A percentile compares a stretch with the other conserved stretches of the same genome.
These are phyloP conservation scores for Neospora caninum DNA, from an alignment of 169 alveolate genomes.

Conservation along the genomic window DNA sequence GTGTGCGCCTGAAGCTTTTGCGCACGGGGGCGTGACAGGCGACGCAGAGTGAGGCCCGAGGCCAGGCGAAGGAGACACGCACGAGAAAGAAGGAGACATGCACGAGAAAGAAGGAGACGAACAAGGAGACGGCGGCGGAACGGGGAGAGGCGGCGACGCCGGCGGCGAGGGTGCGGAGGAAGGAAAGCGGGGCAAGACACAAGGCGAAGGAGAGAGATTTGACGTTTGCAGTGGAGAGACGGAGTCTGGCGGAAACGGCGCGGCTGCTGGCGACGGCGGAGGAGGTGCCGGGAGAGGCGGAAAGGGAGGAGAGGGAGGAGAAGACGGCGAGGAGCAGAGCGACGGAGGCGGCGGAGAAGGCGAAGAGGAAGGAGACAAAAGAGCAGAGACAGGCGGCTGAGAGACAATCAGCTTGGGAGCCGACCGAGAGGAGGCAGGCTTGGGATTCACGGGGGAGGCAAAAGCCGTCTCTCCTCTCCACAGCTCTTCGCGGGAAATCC, in stretches of 20 bases:
- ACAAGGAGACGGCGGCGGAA: no score
- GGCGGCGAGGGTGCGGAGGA: not conserved
- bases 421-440: not conserved
- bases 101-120: no score
- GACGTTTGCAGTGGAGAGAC: not conserved
- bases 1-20: not conserved
- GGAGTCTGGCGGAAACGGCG: no score
- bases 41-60: not conserved
- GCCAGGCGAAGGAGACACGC: not conserved
- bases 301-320: not conserved
- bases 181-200: no score
- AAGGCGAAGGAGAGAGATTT: not conserved
- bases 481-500: not conserved
- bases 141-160: not conserved
- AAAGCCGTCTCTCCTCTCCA: slow-evolving; percentile 19
- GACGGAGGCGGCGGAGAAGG: not conserved
- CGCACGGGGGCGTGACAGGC: not conserved
- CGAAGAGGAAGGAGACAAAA: not conserved
- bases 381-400: not conserved
- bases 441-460: not conserved
- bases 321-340: not conserved
- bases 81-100: no score
- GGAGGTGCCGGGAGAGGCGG: not conserved
- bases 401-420: no score
- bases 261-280: no score